Base-by-base conservation (phyloP, 345 rosid genomes). In the Bruguiera parviflora region DNA sequence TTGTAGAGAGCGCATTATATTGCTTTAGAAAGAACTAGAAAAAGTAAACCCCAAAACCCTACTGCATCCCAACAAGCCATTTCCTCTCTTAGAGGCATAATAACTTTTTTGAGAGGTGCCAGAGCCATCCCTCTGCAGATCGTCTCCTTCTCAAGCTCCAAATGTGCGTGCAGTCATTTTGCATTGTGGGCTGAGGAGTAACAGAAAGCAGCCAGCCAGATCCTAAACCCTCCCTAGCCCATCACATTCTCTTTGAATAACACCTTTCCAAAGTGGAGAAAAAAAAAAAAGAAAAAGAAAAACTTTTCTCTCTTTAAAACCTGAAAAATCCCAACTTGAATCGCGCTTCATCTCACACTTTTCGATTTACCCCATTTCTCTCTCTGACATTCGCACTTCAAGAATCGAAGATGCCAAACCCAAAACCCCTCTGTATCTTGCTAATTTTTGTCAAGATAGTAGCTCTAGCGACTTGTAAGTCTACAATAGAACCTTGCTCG, bases 401-500 rank as follows among this genome's bases (percentile, higher is more conserved):
- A 60, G n/a, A 57, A 31, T 5, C 70, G 22, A n/a, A 72, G 35
- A 89, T 89, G 92, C 53, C 60, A 22, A 78, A 65, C 49, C 71
- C 77, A 22, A 74, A 73, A 74, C 70, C 69, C 39, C 24, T 51
- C 15, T 2, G 57, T 9, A 33, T 74, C 53, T 32, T 83, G 70
- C 64, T 83, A 21, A 19, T 82, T 63, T 22, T 91, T 61, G 21
- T 77, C 80, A 82, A 66, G 76, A 78, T 77, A 64, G 79, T 74
- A 27, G 69, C 71, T 27, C 29, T 52, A 1, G 88, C 82, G 22
- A 64, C 67, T 6, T 58, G 96, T 27, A 94, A 94, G 80, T 94
- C 98, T 15, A 94, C 97, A 22, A 94, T 94, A 18, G 98, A 94
- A 80, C 96, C 98, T 3, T 94, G 98, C 76, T 86, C 98, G 9